A percentile compares a stretch with the other conserved stretches of the same genome.
phyloP scores from a whole-genome alignment of 768 basidiomycete species.

The Boletus subcaerulescens region DNA sequence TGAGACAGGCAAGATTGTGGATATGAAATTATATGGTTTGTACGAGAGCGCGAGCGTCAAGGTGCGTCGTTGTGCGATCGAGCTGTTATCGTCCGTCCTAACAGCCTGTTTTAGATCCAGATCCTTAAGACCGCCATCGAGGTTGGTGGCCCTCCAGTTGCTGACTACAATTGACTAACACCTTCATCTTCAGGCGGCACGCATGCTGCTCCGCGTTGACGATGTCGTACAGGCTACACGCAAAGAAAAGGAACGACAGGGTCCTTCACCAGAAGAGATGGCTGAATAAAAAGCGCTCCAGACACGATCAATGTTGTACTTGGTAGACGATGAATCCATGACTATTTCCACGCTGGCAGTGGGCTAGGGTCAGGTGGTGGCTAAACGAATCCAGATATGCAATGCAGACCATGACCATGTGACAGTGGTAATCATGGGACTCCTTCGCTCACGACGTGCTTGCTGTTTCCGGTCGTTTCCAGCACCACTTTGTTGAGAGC shows the following conservation, averaged over 20 bases:
- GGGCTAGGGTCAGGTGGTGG: background rate
- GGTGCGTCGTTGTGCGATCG: conserved; percentile 33
- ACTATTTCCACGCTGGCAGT: background rate
- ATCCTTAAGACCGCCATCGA: conserved; percentile 97
- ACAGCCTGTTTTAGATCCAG: conserved; percentile 58
- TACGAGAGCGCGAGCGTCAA: conserved; percentile 97
- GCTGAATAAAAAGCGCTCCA: conserved; percentile 12
- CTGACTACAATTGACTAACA: background rate
- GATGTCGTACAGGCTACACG: conserved; percentile 88
- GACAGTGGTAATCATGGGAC: too few species aligned
- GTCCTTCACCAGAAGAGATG: conserved; percentile 59
- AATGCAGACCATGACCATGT: too few species aligned
- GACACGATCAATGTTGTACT: background rate
- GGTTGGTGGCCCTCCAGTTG: conserved; percentile 35
- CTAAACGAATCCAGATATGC: too few species aligned
- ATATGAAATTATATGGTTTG: conserved; percentile 93
- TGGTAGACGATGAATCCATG: conserved; percentile 3
- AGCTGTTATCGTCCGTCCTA: background rate
- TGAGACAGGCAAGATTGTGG: conserved; percentile 91
- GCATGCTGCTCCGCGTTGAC: conserved; percentile 89
- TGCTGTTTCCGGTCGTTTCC: too few species aligned
- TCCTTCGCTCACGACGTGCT: too few species aligned
- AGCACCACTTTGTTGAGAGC: too few species aligned
- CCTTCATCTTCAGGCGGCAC: conserved; percentile 57
- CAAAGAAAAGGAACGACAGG: conserved; percentile 55